A percentile compares a stretch with the other conserved stretches of the same genome.
Evolutionary conservation across 2,329 filamentous ascomycete genomes (phyloP).

Genomic region (Ophiocordyceps unilateralis): DNA sequence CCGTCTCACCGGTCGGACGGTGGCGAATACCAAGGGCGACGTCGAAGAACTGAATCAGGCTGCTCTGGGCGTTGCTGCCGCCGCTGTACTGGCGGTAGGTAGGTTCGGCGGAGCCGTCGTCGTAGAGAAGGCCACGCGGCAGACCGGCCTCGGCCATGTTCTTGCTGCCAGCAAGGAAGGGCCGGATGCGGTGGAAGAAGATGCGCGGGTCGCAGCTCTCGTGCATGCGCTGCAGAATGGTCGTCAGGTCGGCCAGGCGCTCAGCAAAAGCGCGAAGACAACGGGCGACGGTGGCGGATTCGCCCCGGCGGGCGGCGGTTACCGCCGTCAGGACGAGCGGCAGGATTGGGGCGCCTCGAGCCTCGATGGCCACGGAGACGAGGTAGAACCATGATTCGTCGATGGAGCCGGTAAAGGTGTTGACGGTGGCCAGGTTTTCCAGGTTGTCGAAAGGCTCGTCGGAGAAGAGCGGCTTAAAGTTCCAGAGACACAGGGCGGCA

Average conservation of each 20-base stretch:
- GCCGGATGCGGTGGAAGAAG: slow-evolving; percentile 92
- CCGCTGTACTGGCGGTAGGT: slow-evolving; percentile 75
- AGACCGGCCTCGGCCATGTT: slow-evolving; percentile 94
- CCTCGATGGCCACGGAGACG: slow-evolving; percentile 88
- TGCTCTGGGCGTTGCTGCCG: slow-evolving; percentile 93
- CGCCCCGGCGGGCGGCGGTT: slow-evolving; percentile 52
- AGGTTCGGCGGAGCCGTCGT: slow-evolving; percentile 52
- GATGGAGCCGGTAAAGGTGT: slow-evolving; percentile 82
- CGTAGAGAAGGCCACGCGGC: slow-evolving; percentile 74
- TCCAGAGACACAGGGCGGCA: slow-evolving; percentile 84
- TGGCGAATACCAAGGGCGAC: slow-evolving; percentile 80
- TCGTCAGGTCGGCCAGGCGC: slow-evolving; percentile 67
- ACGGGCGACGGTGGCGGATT: slow-evolving; percentile 54
- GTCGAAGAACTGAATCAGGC: slow-evolving; percentile 94
- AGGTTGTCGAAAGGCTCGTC: slow-evolving; percentile 68
- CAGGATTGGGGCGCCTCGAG: slow-evolving; percentile 71
- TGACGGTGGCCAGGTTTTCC: slow-evolving; percentile 73
- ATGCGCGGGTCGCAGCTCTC: slow-evolving; percentile 87
- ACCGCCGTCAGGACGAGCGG: slow-evolving; percentile 82
- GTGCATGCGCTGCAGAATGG: slow-evolving; percentile 73
- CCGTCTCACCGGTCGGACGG: slow-evolving; percentile 66
- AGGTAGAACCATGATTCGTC: slow-evolving; percentile 99
- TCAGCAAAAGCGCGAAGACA: slow-evolving; percentile 75
- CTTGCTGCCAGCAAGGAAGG: slow-evolving; percentile 88
- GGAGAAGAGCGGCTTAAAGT: slow-evolving; percentile 82